Base-by-base conservation (phyloP, 345 rosid species). In the Brassica carinata region DNA sequence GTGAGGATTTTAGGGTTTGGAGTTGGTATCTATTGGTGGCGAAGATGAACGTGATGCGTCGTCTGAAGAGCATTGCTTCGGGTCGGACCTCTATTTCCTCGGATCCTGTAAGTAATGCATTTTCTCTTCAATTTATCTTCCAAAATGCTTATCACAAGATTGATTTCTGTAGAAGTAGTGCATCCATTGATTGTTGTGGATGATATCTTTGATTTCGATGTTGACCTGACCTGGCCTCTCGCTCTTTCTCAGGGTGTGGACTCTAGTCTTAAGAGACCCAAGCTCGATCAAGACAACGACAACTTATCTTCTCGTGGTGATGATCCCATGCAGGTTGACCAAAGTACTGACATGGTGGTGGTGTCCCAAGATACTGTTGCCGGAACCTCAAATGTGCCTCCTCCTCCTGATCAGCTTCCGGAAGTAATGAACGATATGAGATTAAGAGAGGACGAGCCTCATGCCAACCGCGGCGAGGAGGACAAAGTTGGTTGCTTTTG, bases 31-130 rank as follows among this genome's bases (percentile, higher is more conserved):
- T 29, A 2, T 73, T 64, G 79, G 33, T 53, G 9, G 59, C 7
- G 67, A 86, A 79, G 78, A 96, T 94, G 98, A 90, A 91, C 85
- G 92, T 96, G 84, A 89, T 96, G 97, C 99, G 98, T 68, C 90
- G 99, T 61, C 91, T 96, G 73, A 96, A 93, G 89, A 94, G 97
- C 97, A 90, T 94, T 87, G 97, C 99, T 74, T 96, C 99, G 14
- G 99, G 97, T 70, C 98, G 98, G 13, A 82, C 96, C 77, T 96
- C 99, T 9, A 74, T 91, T 70, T 96, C 99, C 15, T 93, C 99
- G 34, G 97, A 96, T 85, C 89, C 95, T 31, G 99, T 94, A 73
- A 19, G 84, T 73, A 0, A 23, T 14, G 33, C 10, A 0, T 5
- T 30, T 13, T 15, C 4, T n/a, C 13, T 17, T 48, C 58, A 51